Evolutionary conservation across 768 basidiomycete genomes (phyloP).

Genomic region (Porphyrellus cyaneotinctus): DNA sequence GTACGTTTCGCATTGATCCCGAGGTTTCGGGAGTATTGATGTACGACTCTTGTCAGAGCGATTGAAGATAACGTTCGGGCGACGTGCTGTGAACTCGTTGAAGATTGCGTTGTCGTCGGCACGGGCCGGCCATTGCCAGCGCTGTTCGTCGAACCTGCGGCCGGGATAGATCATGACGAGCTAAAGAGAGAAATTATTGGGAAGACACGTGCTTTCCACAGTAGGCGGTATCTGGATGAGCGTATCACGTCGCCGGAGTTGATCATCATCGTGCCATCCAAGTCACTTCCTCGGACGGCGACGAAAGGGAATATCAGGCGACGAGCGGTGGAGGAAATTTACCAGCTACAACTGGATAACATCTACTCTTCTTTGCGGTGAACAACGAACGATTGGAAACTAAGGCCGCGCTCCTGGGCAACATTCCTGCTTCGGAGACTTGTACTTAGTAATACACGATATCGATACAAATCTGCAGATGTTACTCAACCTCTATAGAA

Average conservation of each 20-base stretch:
- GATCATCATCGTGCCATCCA: constrained; percentile 61
- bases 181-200: constrained; percentile 71
- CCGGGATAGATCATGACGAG: constrained; percentile 49
- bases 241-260: constrained; percentile 62
- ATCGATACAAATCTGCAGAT: no score
- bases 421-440: no score
- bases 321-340: constrained; percentile 67
- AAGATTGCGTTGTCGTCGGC: constrained; percentile 75
- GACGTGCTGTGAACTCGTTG: constrained; percentile 55
- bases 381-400: constrained; percentile 1
- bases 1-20: constrained; percentile 28
- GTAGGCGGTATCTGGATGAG: constrained; percentile 73
- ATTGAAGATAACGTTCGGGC: constrained; percentile 74
- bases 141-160: constrained; percentile 66
- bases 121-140: constrained; percentile 71
- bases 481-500: no score
- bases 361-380: constrained; percentile 41
- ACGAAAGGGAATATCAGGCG: constrained; percentile 83
- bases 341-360: constrained; percentile 51
- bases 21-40: background rate
- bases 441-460: no score
- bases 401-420: no score
- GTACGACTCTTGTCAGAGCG: constrained; percentile 37
- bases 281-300: constrained; percentile 70
- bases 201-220: constrained; percentile 69